phyloP scores from a whole-genome alignment of 2,329 filamentous ascomycete species.

The Talaromyces marneffei region DNA sequence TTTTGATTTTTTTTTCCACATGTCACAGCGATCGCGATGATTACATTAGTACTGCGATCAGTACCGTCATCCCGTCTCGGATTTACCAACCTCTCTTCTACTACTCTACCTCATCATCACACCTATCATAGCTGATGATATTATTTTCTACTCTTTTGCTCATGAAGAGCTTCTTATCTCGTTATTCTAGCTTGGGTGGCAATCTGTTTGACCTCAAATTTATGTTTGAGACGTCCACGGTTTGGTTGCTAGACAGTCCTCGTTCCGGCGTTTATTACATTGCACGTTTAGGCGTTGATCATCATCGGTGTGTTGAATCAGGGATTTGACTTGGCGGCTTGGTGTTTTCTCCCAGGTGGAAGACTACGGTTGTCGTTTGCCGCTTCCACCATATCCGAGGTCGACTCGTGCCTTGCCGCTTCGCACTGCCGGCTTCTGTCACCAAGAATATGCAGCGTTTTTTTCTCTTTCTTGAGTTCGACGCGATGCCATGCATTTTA shows the following conservation, averaged over 20 bases:
- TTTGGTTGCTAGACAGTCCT: slow-evolving; percentile 6
- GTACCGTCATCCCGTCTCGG: not conserved
- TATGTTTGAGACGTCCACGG: slow-evolving; percentile 1
- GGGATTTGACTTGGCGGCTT: slow-evolving; percentile 5
- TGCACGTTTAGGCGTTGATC: slow-evolving; percentile 15
- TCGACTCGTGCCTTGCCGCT: not conserved
- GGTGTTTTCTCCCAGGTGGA: slow-evolving; percentile 8
- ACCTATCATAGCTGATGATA: not conserved
- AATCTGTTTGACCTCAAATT: slow-evolving; percentile 10
- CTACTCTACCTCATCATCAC: not conserved
- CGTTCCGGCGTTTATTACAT: slow-evolving; percentile 12
- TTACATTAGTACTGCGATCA: not conserved
- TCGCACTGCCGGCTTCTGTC: not conserved
- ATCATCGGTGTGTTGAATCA: slow-evolving; percentile 5
- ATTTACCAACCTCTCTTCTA: not conserved
- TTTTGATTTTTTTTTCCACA: not conserved
- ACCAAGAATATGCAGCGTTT: not conserved
- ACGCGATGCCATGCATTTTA: not conserved
- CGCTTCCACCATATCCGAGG: slow-evolving; percentile 9
- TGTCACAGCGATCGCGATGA: not conserved
- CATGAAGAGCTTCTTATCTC: not conserved
- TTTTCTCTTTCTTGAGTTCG: not conserved
- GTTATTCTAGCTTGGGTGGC: slow-evolving; percentile 13
- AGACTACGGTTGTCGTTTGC: slow-evolving; percentile 8
- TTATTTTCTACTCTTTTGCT: not conserved